A percentile compares a stretch with the other conserved stretches of the same genome.
These are phyloP conservation scores for Dendrocalamus sinicus DNA, from an alignment of 176 grass and related monocot species.

Conservation along the genomic window DNA sequence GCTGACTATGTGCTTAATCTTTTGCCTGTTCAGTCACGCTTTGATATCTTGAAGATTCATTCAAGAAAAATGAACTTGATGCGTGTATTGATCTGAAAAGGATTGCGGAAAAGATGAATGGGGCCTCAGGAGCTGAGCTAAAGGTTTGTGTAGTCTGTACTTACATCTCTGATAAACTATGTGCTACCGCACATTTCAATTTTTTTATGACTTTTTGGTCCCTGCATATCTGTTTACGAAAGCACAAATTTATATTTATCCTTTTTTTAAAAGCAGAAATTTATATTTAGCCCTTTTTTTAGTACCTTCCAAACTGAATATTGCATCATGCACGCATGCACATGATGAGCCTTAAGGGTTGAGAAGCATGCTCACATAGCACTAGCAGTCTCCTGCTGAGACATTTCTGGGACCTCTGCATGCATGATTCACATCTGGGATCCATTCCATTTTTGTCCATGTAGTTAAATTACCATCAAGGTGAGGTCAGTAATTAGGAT, in stretches of 20 bases:
- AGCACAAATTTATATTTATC: neutral
- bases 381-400: neutral
- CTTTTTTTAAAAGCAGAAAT: neutral
- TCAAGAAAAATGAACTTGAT: constrained; percentile 98
- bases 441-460: neutral
- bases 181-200: neutral
- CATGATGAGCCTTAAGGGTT: neutral
- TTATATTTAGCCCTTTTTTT: neutral
- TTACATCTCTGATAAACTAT: neutral
- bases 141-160: constrained; percentile 56
- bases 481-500: neutral
- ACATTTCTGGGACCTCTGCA: neutral
- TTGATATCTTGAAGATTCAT: constrained; percentile 95
- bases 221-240: neutral
- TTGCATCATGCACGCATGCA: neutral
- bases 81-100: constrained; percentile 87
- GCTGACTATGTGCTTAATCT: constrained; percentile 32
- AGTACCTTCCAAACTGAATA: neutral
- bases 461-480: neutral
- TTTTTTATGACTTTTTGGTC: neutral
- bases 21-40: constrained; percentile 68
- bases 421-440: neutral
- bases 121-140: constrained; percentile 76
- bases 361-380: neutral
- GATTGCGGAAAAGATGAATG: constrained; percentile 79